Evolutionary conservation across 768 basidiomycete genomes (phyloP), one percentile per base, ranked within the genome.

Genomic region (Xerocomellus intermedius): DNA sequence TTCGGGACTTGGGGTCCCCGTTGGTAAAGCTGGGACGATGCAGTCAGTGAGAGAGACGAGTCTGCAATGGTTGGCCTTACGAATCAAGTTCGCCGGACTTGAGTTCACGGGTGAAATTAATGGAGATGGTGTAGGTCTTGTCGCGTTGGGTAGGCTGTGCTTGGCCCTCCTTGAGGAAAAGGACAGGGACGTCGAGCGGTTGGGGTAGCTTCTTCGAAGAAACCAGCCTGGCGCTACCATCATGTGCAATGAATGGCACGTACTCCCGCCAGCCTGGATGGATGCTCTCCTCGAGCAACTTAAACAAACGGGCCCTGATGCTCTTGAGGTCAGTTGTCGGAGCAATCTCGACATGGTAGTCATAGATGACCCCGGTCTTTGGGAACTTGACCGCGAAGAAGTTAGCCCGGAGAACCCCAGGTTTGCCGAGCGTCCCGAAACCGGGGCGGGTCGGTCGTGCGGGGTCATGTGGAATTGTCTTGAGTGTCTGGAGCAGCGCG

Each of bases 361-460:
- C 81, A 50, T 73, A 74, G 4, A 82, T 55, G 17, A 72, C 58
- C 0, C 68, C 71, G 8, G 2, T 16, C 48, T 73, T 74, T 0
- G 77, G 73, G 32, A 81, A 69, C 21, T 63, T 69, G 50, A 81
- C 62, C 0, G 81, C 57, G 59, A 83, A 82, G 63, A 81, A 81
- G 54, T 82, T 82, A 37, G 80, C 66, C 2, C 82, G 76, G 8
- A 83, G 63, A 22, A 70, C 74, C 50, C 77, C 72, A 22, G 62
- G 4, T 5, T 49, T 69, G 8, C 81, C 81, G 8, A 62, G 57
- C 1, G 69, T 74, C 9, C 81, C 81, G 46, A 72, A 81, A n/a
- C 70, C 73, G 8, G 80, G 80, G 5, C 81, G 77, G 17, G 69
- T 63, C 5, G 82, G 82, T 12, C 78, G 73, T 5, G 69, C 65